Base-by-base conservation (phyloP, 129 eudicot genomes). In the Escallonia rubra region DNA sequence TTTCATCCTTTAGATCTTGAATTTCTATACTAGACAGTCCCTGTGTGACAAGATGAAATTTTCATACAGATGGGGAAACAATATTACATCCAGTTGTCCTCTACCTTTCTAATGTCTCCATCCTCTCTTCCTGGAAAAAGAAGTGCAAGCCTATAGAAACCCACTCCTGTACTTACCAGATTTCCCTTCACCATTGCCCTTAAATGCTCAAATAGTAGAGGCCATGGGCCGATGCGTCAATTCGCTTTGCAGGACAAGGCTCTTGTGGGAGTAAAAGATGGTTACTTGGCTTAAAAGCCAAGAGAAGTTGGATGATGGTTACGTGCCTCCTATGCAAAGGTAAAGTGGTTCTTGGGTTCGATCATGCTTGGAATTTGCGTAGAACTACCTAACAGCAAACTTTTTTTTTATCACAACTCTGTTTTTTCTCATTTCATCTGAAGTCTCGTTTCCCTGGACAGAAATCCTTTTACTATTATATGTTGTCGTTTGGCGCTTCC, bases 281-380 rank as follows among this genome's bases (percentile, higher is more conserved):
- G 58, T 63, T 57, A 39, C 89, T 84, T 90, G 76, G 76, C 91
- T 84, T 90, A 34, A 75, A 90, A 84, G 81, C 66, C 85, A 87
- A 90, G 91, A 57, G 44, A 78, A 74, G 43, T 62, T 3, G 54
- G 69, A 75, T 59, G 78, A 69, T 66, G 13, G 65, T 68, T 65
- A 78, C 83, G 76, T 84, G 83, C 80, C 89, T 80, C 76, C 67
- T 64, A 66, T 84, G 81, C 72, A 57, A 80, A 80, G 85, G 14
- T 43, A 83, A 43, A 41, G 2, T 40, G 61, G 61, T 53, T 54
- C 50, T 15, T 51, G 8, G 41, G 7, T 52, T 14, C 5, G 51
- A 66, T 10, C 41, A 66, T 41, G 61, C 42, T 41, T 53, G 47
- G 11, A 41, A 44, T 34, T 10, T 43, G 38, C 43, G 11, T 40